A percentile compares a stretch with the other conserved stretches of the same genome.
These are phyloP conservation scores for Ananas comosus DNA, from an alignment of 176 grass and related monocot species.

Conservation along the genomic window DNA sequence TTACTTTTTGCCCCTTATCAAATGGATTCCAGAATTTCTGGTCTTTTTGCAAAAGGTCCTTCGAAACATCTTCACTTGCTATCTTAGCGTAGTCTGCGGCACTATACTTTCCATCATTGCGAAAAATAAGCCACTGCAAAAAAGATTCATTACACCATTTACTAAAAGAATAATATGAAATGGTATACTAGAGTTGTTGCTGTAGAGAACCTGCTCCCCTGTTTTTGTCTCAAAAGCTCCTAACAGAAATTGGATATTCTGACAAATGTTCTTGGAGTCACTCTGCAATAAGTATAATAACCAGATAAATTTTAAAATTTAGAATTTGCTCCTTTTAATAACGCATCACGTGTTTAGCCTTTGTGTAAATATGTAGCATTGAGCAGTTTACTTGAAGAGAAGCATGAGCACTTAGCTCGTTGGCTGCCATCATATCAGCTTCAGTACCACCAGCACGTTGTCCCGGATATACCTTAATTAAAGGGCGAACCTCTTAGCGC, in stretches of 20 bases:
- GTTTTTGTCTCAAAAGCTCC: conserved; percentile 88
- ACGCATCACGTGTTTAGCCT: neutral
- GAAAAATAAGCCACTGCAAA: conserved; percentile 78
- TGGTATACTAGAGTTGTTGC: neutral
- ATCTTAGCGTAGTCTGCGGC: conserved; percentile 74
- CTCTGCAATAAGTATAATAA: conserved; percentile 30
- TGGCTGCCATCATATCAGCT: conserved; percentile 88
- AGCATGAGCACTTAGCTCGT: conserved; percentile 67
- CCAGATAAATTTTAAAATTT: neutral
- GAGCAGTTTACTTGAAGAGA: conserved; percentile 60
- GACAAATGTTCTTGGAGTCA: conserved; percentile 38
- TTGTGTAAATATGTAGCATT: neutral
- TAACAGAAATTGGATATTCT: conserved; percentile 78
- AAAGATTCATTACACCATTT: conserved; percentile 15
- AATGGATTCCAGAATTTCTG: conserved; percentile 47
- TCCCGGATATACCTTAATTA: conserved; percentile 86
- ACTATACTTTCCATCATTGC: conserved; percentile 75
- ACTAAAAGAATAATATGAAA: conserved; percentile 9
- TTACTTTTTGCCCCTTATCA: conserved; percentile 49
- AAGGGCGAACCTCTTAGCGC: conserved; percentile 25
- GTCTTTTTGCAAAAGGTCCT: conserved; percentile 29
- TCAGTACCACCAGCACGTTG: conserved; percentile 52
- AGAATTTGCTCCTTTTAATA: neutral
- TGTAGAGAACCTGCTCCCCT: conserved; percentile 69
- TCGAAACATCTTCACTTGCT: conserved; percentile 44